These are phyloP conservation scores for Trypanosoma congolense DNA, from an alignment of 208 protist genomes.

Conservation along the genomic window DNA sequence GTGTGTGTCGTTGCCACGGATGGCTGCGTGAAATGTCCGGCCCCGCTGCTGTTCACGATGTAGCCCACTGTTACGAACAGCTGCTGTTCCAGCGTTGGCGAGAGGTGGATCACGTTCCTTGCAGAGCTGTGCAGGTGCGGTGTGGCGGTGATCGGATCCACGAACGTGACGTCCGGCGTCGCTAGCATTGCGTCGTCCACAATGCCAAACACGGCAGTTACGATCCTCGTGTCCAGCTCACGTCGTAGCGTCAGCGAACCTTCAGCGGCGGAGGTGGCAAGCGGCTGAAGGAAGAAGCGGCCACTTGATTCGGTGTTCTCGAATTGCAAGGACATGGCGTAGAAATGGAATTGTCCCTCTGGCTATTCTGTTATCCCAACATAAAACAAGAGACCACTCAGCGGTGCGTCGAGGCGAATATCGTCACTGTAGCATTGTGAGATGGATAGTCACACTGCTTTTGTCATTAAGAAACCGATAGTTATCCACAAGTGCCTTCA, in stretches of 20 bases:
- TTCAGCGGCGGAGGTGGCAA: background rate
- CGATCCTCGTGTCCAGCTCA: background rate
- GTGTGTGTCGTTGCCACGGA: background rate
- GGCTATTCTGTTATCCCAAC: background rate
- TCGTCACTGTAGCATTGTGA: too few species aligned
- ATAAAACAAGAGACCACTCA: too few species aligned
- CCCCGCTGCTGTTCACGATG: background rate
- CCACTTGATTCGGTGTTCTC: background rate
- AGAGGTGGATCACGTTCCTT: background rate
- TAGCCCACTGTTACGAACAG: slow-evolving; percentile 2
- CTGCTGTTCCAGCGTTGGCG: slow-evolving; percentile 9
- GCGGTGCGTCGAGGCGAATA: too few species aligned
- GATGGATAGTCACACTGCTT: too few species aligned
- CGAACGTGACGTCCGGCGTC: background rate
- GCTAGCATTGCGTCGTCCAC: background rate
- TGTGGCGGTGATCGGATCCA: background rate
- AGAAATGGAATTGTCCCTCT: background rate
- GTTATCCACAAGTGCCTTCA: slow-evolving; percentile 17
- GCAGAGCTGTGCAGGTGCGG: background rate
- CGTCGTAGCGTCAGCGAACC: background rate
- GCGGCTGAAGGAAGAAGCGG: background rate
- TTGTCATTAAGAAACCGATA: background rate
- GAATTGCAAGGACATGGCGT: background rate
- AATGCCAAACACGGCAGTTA: slow-evolving; percentile 1
- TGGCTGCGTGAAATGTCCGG: background rate